Evolutionary conservation across 495 filamentous ascomycete species (phyloP).

Genomic region (Eremomyces bilateralis): DNA sequence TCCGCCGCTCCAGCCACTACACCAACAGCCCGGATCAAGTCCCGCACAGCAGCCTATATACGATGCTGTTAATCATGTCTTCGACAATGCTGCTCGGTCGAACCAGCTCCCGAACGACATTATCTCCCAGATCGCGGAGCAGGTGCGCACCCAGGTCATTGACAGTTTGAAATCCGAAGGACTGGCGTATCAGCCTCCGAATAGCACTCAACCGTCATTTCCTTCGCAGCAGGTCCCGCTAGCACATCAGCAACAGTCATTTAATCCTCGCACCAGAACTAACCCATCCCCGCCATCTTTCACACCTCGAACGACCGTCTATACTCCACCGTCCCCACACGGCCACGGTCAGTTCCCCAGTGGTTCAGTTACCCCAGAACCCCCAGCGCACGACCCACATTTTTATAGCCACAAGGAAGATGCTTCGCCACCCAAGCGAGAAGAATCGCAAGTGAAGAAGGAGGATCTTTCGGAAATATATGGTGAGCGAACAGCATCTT

Average conservation of each 20-base stretch:
- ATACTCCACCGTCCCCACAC: slow-evolving; percentile 21
- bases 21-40: neutral
- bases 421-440: neutral
- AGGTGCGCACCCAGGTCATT: slow-evolving; percentile 13
- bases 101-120: slow-evolving; percentile 17
- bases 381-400: too few relatives aligned
- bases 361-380: too few relatives aligned
- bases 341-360: slow-evolving; percentile 6
- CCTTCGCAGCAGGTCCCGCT: slow-evolving; percentile 11
- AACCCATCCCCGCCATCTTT: slow-evolving; percentile 8
- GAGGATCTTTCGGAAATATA: neutral
- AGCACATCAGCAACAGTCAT: slow-evolving; percentile 7
- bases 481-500: slow-evolving; percentile 13
- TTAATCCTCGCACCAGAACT: too few relatives aligned
- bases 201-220: too few relatives aligned
- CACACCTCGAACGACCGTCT: slow-evolving; percentile 16
- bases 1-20: neutral
- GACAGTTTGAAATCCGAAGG: slow-evolving; percentile 11
- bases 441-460: slow-evolving; percentile 15
- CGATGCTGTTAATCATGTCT: slow-evolving; percentile 20
- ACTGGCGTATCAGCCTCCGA: slow-evolving; percentile 4
- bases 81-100: slow-evolving; percentile 17
- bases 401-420: too few relatives aligned
- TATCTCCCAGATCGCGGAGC: slow-evolving; percentile 18
- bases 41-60: slow-evolving; percentile 15